phyloP scores from a whole-genome alignment of 2,329 filamentous ascomycete genomes.

The Rosellinia necatrix region DNA sequence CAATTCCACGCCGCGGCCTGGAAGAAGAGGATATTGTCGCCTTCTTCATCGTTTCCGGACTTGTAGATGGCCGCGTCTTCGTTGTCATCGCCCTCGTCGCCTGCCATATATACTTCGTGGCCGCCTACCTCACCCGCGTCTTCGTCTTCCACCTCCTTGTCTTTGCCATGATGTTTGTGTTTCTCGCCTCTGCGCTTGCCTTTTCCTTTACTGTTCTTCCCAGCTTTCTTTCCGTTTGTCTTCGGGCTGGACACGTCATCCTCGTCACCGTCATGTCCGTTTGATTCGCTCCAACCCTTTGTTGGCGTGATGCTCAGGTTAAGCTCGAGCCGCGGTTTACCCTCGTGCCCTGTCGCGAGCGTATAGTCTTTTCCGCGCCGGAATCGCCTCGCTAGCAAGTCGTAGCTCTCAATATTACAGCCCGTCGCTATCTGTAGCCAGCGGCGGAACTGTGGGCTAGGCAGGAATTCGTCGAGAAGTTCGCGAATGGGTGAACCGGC shows the following conservation, averaged over 20 bases:
- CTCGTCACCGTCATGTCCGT: constrained; percentile 53
- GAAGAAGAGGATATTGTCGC: constrained; percentile 70
- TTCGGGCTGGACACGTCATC: constrained; percentile 34
- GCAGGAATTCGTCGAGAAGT: constrained; percentile 79
- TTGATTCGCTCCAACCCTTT: constrained; percentile 79
- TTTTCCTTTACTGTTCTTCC: constrained; percentile 29
- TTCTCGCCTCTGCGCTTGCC: constrained; percentile 40
- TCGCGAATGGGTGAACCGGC: constrained; percentile 69
- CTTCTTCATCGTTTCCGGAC: constrained; percentile 74
- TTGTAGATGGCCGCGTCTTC: constrained; percentile 88
- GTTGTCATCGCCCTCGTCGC: constrained; percentile 68
- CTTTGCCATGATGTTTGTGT: constrained; percentile 38
- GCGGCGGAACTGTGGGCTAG: constrained; percentile 82
- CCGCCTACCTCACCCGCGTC: constrained; percentile 67
- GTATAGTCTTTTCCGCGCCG: constrained; percentile 88
- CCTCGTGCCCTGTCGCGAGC: constrained; percentile 82
- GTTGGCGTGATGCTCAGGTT: constrained; percentile 87
- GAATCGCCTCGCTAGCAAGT: constrained; percentile 85
- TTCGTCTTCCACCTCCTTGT: constrained; percentile 41
- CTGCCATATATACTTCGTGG: constrained; percentile 92
- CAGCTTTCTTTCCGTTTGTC: constrained; percentile 43
- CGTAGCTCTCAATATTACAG: constrained; percentile 71
- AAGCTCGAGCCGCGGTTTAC: constrained; percentile 80
- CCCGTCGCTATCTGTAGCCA: constrained; percentile 87
- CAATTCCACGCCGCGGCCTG: constrained; percentile 80